Evolutionary conservation across 768 basidiomycete species (phyloP).

Genomic region (Pholiota molesta): DNA sequence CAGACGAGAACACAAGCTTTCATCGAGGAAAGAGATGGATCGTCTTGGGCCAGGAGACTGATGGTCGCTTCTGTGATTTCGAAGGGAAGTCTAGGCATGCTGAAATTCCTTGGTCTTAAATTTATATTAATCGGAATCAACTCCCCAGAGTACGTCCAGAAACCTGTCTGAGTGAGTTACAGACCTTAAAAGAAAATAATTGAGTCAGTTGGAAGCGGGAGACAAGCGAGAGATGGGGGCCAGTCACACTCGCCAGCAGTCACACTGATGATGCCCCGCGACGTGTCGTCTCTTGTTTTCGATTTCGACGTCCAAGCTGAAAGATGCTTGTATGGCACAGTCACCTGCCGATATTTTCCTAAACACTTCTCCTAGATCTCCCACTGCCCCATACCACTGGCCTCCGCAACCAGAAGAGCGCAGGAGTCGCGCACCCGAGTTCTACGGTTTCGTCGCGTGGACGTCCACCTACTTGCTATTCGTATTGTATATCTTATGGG

Average conservation of each 20-base stretch:
- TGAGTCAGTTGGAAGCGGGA: too few relatives aligned
- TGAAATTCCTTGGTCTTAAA: background rate
- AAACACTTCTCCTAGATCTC: conserved; percentile 25
- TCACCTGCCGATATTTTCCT: conserved; percentile 21
- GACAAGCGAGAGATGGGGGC: too few relatives aligned
- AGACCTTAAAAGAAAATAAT: too few relatives aligned
- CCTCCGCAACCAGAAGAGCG: conserved; percentile 37
- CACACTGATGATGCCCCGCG: too few relatives aligned
- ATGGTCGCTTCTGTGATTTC: conserved; percentile 6
- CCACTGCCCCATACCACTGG: conserved; percentile 28
- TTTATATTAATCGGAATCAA: too few relatives aligned
- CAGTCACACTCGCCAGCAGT: too few relatives aligned
- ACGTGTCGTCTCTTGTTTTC: too few relatives aligned
- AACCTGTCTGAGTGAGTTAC: too few relatives aligned
- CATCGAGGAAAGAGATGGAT: background rate
- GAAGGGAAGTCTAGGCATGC: background rate
- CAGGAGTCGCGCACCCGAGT: conserved; percentile 77
- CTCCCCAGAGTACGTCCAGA: too few relatives aligned
- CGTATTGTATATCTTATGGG: conserved; percentile 77
- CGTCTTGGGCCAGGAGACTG: background rate
- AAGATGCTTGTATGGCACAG: conserved; percentile 21
- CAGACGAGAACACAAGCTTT: conserved; percentile 14
- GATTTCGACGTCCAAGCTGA: background rate
- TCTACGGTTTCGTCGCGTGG: conserved; percentile 92
- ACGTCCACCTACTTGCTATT: conserved; percentile 75